A percentile compares a stretch with the other conserved stretches of the same genome.
These are phyloP conservation scores for Gymnopilus dilepis DNA, from an alignment of 768 basidiomycete genomes.

Conservation along the genomic window DNA sequence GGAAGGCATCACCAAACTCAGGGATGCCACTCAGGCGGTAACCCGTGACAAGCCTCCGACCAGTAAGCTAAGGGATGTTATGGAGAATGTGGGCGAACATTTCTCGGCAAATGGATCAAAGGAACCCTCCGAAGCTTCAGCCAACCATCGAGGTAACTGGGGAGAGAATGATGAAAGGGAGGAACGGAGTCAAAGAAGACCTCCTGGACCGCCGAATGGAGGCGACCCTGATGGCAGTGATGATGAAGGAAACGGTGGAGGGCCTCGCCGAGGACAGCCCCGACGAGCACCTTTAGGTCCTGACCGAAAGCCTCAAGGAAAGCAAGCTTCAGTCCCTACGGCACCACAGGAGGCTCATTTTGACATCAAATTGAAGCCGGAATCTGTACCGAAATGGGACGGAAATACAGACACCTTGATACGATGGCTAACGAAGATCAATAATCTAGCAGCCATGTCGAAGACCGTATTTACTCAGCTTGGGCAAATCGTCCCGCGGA, in stretches of 20 bases:
- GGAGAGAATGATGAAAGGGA: not conserved
- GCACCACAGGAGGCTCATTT: slow-evolving; percentile 28
- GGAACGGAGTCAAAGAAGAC: too few species aligned
- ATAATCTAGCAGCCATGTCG: slow-evolving; percentile 28
- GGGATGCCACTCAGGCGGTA: not conserved
- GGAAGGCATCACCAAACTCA: not conserved
- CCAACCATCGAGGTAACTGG: not conserved
- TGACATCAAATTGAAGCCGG: slow-evolving; percentile 36
- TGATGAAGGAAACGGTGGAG: not conserved
- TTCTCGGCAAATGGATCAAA: not conserved
- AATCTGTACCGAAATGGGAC: slow-evolving; percentile 38
- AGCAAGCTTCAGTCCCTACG: not conserved
- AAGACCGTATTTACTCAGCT: slow-evolving; percentile 29
- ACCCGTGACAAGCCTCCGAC: not conserved
- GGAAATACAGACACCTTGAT: slow-evolving; percentile 33
- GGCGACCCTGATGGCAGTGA: not conserved
- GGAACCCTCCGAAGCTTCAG: not conserved
- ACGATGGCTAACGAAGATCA: slow-evolving; percentile 35
- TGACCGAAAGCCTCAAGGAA: not conserved
- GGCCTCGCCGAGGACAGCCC: not conserved
- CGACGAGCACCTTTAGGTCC: too few species aligned
- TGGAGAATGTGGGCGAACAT: not conserved
- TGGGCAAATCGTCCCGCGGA: slow-evolving; percentile 34
- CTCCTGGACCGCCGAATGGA: not conserved
- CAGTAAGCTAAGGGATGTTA: not conserved